A percentile compares a stretch with the other conserved stretches of the same genome.
Conservation (phyloP, 805 yeast species). For the Jamesozyma rosinii region DNA sequence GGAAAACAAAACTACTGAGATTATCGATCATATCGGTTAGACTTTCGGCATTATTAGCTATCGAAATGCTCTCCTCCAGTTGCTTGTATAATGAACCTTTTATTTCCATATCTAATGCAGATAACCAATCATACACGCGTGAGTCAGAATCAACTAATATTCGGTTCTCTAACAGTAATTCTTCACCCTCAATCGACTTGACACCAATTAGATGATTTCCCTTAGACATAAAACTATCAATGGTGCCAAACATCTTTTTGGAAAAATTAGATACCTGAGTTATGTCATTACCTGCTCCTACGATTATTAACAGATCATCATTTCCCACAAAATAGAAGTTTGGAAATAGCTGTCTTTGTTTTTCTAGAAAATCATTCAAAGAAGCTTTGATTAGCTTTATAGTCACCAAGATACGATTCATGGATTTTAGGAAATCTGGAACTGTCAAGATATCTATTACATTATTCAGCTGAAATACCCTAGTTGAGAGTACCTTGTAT, state of each 20-base stretch:
- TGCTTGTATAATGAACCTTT: not conserved
- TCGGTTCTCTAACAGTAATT: constrained; percentile 34
- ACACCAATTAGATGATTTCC: constrained; percentile 37
- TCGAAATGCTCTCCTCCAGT: not conserved
- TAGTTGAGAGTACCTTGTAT: constrained; percentile 42
- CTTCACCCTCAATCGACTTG: constrained; percentile 59
- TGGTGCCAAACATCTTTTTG: constrained; percentile 63
- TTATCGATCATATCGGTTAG: not conserved
- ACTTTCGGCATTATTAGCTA: not conserved
- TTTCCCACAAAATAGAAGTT: constrained; percentile 84
- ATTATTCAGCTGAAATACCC: constrained; percentile 38
- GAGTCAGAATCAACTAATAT: constrained; percentile 32
- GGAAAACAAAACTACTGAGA: not conserved
- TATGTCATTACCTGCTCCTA: constrained; percentile 53
- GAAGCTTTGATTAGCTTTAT: constrained; percentile 53
- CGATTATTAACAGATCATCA: constrained; percentile 74
- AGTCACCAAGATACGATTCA: constrained; percentile 48
- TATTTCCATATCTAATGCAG: constrained; percentile 45
- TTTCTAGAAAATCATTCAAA: constrained; percentile 67
- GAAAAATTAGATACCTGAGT: constrained; percentile 47
- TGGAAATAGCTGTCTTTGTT: constrained; percentile 67
- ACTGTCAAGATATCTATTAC: constrained; percentile 49
- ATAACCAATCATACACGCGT: constrained; percentile 47
- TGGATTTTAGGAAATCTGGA: constrained; percentile 37
- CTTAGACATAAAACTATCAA: constrained; percentile 36